These are phyloP conservation scores for Fusarium irregulare DNA, from an alignment of 2,329 filamentous ascomycete species.

Conservation along the genomic window DNA sequence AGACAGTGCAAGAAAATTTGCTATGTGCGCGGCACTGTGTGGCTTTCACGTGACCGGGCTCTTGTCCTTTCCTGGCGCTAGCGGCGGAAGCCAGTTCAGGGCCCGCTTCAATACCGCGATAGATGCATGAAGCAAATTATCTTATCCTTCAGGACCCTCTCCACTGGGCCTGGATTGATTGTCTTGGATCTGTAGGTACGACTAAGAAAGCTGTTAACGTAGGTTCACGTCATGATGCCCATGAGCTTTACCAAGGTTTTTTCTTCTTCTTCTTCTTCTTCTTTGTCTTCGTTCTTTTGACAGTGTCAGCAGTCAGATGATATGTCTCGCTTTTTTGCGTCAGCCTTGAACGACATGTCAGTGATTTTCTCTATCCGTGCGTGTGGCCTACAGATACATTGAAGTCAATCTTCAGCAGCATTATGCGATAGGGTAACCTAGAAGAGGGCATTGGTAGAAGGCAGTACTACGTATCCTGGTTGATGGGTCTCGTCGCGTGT, in stretches of 20 bases:
- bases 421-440: not conserved
- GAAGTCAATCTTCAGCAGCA: constrained; percentile 1
- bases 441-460: constrained; percentile 12
- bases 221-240: constrained; percentile 12
- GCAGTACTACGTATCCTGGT: constrained; percentile 23
- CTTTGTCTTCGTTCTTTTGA: not conserved
- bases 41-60: constrained; percentile 34
- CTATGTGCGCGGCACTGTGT: constrained; percentile 45
- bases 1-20: constrained; percentile 50
- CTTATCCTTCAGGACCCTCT: constrained; percentile 6
- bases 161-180: constrained; percentile 6
- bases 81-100: constrained; percentile 32
- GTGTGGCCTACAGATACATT: not conserved
- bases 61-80: constrained; percentile 26
- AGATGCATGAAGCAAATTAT: constrained; percentile 45
- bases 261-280: not conserved
- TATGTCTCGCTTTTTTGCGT: not conserved
- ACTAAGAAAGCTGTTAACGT: constrained; percentile 13
- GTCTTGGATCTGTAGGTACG: constrained; percentile 11
- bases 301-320: not conserved
- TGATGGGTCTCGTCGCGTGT: constrained; percentile 38
- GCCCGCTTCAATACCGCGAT: constrained; percentile 37
- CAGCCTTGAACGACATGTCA: not conserved
- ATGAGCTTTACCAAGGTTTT: not conserved
- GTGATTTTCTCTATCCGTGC: not conserved